Evolutionary conservation across 225 moss, liverwort and hornwort species (phyloP).

Genomic region (Asterella californica): DNA sequence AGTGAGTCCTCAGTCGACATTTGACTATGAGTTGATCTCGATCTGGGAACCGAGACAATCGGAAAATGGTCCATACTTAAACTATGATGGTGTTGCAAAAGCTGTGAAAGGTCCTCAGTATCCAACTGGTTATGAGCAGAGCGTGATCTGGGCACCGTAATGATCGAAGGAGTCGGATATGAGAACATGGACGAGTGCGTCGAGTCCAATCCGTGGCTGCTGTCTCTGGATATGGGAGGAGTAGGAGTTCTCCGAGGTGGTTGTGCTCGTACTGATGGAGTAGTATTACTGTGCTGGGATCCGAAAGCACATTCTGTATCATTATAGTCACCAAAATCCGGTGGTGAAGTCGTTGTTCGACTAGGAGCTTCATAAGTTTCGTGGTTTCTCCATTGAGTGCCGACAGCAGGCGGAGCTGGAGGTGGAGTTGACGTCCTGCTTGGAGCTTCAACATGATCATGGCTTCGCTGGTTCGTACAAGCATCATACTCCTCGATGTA

Average conservation of each 20-base stretch:
- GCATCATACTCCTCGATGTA: background rate
- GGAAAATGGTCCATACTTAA: background rate
- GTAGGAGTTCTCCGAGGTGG: background rate
- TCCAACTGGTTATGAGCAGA: background rate
- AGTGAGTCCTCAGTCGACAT: conserved; percentile 15
- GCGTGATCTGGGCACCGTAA: conserved; percentile 10
- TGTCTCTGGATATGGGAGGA: conserved; percentile 1
- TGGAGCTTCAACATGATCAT: background rate
- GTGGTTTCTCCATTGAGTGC: background rate
- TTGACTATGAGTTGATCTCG: conserved; percentile 13
- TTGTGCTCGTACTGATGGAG: background rate
- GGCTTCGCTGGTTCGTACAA: background rate
- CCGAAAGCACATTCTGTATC: background rate
- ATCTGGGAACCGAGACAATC: background rate
- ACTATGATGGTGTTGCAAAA: background rate
- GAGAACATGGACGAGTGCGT: conserved; percentile 10
- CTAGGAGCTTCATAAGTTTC: background rate
- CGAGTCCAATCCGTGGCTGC: background rate
- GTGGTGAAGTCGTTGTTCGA: conserved; percentile 11
- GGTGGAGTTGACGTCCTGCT: too few relatives aligned
- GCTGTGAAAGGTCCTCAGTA: background rate
- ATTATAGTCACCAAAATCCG: background rate
- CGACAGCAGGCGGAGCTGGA: background rate
- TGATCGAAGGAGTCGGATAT: background rate
- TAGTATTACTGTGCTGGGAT: background rate